A percentile compares a stretch with the other conserved stretches of the same genome.
Conservation (phyloP, 345 rosid genomes). For the Leavenworthia alabamica region DNA sequence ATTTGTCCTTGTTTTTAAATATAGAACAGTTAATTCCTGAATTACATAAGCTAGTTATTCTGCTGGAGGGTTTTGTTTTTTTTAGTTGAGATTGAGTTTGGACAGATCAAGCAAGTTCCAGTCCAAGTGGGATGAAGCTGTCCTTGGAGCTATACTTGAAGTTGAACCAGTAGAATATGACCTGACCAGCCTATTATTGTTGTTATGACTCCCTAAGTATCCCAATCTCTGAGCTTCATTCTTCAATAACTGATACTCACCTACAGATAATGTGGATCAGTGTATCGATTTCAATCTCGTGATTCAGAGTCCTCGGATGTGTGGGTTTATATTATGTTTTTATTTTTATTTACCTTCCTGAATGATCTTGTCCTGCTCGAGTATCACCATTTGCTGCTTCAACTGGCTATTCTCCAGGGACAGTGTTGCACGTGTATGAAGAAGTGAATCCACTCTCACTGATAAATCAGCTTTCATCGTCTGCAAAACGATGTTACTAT, state of each 20-base stretch:
- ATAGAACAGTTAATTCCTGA: conserved; percentile 11
- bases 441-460: conserved; percentile 44
- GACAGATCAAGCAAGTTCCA: conserved; percentile 54
- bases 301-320: background rate
- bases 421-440: too few relatives aligned
- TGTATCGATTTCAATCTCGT: background rate
- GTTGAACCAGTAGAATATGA: conserved; percentile 31
- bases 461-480: conserved; percentile 53
- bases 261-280: conserved; percentile 28
- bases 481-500: conserved; percentile 27
- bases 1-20: conserved; percentile 12
- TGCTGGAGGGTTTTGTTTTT: conserved; percentile 5
- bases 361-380: conserved; percentile 52
- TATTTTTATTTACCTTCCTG: conserved; percentile 42
- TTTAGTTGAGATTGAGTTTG: conserved; percentile 47
- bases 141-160: conserved; percentile 23
- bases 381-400: too few relatives aligned
- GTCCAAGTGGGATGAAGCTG: conserved; percentile 30
- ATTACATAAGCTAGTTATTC: conserved; percentile 8
- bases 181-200: conserved; percentile 30
- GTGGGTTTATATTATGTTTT: too few relatives aligned
- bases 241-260: conserved; percentile 48
- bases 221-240: conserved; percentile 52
- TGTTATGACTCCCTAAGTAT: conserved; percentile 30
- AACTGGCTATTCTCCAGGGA: too few relatives aligned